Evolutionary conservation across 1,284 basidiomycete genomes (phyloP).

Genomic region (Gymnopus androsaceus): DNA sequence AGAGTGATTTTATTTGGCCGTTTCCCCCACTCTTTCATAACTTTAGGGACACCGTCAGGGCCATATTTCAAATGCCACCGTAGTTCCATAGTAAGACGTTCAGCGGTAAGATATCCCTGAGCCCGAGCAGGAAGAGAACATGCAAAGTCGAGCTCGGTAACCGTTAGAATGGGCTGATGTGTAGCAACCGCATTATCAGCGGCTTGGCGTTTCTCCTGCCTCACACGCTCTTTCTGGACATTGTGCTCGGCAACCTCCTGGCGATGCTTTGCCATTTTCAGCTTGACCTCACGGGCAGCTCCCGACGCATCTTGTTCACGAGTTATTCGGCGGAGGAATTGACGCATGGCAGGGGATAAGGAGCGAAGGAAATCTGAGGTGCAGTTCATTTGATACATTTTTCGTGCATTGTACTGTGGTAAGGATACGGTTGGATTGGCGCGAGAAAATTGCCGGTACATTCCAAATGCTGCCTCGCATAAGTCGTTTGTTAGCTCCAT

Average conservation of each 20-base stretch:
- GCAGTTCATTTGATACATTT: background rate
- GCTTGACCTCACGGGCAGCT: background rate
- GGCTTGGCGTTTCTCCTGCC: background rate
- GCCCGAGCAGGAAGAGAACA: too few relatives aligned
- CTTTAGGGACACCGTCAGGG: too few relatives aligned
- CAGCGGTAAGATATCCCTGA: too few relatives aligned
- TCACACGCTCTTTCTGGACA: background rate
- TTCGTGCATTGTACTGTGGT: background rate
- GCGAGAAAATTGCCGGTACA: background rate
- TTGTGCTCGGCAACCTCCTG: constrained; percentile 6
- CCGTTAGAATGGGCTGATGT: background rate
- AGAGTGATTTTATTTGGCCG: too few relatives aligned
- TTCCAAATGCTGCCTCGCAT: background rate
- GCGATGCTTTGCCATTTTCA: constrained; percentile 2
- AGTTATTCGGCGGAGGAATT: constrained; percentile 6
- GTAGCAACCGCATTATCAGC: background rate
- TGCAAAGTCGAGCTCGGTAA: constrained; percentile 18
- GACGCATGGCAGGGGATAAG: background rate
- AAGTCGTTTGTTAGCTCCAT: constrained; percentile 8
- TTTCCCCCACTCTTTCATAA: too few relatives aligned
- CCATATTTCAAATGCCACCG: too few relatives aligned
- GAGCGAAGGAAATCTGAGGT: background rate
- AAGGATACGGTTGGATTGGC: background rate
- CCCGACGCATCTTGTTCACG: constrained; percentile 5
- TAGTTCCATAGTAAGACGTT: too few relatives aligned